Evolutionary conservation across 768 basidiomycete genomes (phyloP).

Genomic region (Sistotremastrum suecicum): DNA sequence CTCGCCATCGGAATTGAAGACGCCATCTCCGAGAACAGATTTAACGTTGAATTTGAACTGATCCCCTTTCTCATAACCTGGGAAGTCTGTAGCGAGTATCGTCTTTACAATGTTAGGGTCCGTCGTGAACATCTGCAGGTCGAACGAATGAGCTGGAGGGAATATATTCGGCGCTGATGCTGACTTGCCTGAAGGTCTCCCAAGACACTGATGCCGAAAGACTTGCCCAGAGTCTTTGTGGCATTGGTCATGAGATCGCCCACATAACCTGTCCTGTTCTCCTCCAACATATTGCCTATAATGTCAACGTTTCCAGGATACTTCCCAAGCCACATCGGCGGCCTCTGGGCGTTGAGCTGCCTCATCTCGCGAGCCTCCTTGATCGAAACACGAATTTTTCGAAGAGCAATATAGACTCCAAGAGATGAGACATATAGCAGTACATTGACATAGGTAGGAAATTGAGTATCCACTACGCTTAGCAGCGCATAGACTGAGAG

Average conservation of each 20-base stretch:
- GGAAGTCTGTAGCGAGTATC: constrained; percentile 12
- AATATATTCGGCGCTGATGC: background rate
- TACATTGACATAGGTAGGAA: no score
- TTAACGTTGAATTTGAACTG: background rate
- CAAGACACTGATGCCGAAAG: constrained; percentile 7
- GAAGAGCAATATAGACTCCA: no score
- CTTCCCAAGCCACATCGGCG: no score
- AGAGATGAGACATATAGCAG: no score
- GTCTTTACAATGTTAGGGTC: background rate
- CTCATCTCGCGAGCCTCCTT: no score
- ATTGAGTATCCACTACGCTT: no score
- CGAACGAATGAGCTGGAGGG: background rate
- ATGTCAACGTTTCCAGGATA: no score
- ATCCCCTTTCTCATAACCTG: constrained; percentile 9
- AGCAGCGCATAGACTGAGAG: no score
- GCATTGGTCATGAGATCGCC: background rate
- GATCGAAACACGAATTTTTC: no score
- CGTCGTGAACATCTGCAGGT: background rate
- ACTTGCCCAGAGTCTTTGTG: constrained; percentile 1
- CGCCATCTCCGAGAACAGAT: constrained; percentile 4
- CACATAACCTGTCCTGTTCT: background rate
- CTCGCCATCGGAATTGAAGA: constrained; percentile 8
- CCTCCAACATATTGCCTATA: no score
- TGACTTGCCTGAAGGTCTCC: constrained; percentile 2
- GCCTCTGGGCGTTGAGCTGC: no score